Base-by-base conservation (phyloP, 495 filamentous ascomycete genomes). In the Penicillium atrosanguineum region DNA sequence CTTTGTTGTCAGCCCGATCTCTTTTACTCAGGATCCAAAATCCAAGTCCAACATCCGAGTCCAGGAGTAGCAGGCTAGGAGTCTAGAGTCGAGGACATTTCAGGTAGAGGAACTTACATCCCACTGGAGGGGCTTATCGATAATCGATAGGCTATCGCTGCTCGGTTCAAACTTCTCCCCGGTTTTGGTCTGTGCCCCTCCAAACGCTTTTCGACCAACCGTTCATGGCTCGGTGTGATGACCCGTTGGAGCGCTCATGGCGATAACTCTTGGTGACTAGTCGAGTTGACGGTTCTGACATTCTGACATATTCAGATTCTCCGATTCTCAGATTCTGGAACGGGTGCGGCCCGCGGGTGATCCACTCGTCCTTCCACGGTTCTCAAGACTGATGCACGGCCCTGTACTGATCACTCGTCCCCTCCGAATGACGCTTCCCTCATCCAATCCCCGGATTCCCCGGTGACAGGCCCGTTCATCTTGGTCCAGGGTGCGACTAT, bases 61-160 rank as follows among this genome's bases (percentile, higher is more conserved):
- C 23, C 23, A 23, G 23, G 5, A 23, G 23, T 23, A 23, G 23
- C 2, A 2, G 23, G 2, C 28, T 31, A 4, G 7, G 9, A 11
- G 11, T 12, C 31, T 15, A 12, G 31, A 14, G 31, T 31, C 7
- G 28, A 31, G 7, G 28, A 31, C 7, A 34, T 34, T 14, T 8
- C 15, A 7, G 16, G n/a, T n/a, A n/a, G 45, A 25, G 9, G 12
- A 9, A 5, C 21, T 28, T 23, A 42, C 25, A 31, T 31, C 28
- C 28, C 28, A 31, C 28, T 31, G 11, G 31, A 14, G 31, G 38
- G 46, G 52, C 56, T 62, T 60, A 62, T 63, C 53, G 56, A 60
- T 60, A 60, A 55, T 53, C 57, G 57, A 65, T 59, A 67, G 61
- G 61, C 63, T 67, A 64, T 67, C 61, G 55, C 60, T 56, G 34